Conservation (phyloP, 805 yeast species). For the Nakazawaea wyomingensis region DNA sequence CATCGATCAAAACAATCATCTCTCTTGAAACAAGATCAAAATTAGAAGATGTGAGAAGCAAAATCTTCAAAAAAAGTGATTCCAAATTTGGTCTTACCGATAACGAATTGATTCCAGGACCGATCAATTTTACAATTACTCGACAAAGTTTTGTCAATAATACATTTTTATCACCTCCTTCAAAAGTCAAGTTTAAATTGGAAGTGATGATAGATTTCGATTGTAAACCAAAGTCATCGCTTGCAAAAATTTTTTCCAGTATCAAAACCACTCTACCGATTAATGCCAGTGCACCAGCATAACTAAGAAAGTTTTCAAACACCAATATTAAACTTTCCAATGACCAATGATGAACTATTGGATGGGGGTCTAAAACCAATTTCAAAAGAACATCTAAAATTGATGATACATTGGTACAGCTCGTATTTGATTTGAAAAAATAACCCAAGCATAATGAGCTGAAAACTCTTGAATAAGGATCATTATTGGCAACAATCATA, state of each 20-base stretch:
- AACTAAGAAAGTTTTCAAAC: constrained; percentile 44
- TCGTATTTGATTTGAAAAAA: constrained; percentile 36
- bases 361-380: constrained; percentile 75
- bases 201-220: constrained; percentile 39
- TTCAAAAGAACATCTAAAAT: constrained; percentile 55
- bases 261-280: constrained; percentile 21
- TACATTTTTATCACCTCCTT: constrained; percentile 32
- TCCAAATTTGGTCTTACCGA: constrained; percentile 26
- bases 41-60: constrained; percentile 27
- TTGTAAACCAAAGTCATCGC: constrained; percentile 47
- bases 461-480: constrained; percentile 62
- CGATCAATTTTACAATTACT: constrained; percentile 44
- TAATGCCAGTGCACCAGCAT: constrained; percentile 23
- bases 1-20: constrained; percentile 37
- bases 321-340: constrained; percentile 52
- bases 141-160: constrained; percentile 39
- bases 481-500: constrained; percentile 56
- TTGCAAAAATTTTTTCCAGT: constrained; percentile 32
- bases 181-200: constrained; percentile 41
- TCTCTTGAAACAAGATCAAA: constrained; percentile 32
- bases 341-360: constrained; percentile 73
- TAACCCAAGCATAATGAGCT: constrained; percentile 42
- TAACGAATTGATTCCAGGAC: constrained; percentile 44
- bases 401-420: constrained; percentile 31
- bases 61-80: constrained; percentile 33